Evolutionary conservation across 2,329 filamentous ascomycete species (phyloP).

Genomic region (Penicillium nordicum): DNA sequence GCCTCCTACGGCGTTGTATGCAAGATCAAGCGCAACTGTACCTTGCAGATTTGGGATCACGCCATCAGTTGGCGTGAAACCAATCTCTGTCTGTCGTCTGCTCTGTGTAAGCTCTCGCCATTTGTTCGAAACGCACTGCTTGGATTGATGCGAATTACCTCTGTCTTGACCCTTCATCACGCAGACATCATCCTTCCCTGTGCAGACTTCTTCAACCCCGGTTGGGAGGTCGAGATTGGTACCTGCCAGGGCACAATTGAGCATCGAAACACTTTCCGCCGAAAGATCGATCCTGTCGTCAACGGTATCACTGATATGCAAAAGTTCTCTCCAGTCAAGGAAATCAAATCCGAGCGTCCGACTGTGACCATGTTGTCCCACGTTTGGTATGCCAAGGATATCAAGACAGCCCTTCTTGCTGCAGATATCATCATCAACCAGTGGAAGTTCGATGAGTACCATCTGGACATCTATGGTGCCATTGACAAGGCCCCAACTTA

Average conservation of each 20-base stretch:
- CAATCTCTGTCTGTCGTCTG: constrained; percentile 50
- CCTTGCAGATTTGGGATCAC: constrained; percentile 63
- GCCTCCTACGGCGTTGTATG: constrained; percentile 61
- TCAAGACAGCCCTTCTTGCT: constrained; percentile 61
- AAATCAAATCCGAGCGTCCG: constrained; percentile 56
- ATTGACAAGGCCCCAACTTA: constrained; percentile 62
- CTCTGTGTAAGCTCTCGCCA: constrained; percentile 48
- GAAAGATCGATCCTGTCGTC: constrained; percentile 63
- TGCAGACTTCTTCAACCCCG: constrained; percentile 61
- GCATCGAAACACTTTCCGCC: constrained; percentile 55
- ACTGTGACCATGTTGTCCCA: constrained; percentile 66
- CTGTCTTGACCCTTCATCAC: constrained; percentile 50
- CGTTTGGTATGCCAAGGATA: constrained; percentile 54
- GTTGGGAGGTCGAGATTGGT: constrained; percentile 62
- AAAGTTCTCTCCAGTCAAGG: constrained; percentile 58
- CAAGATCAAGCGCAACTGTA: constrained; percentile 59
- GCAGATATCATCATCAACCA: constrained; percentile 64
- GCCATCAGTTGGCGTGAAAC: constrained; percentile 60
- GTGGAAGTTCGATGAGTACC: constrained; percentile 64
- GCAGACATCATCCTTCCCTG: constrained; percentile 60
- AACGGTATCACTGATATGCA: constrained; percentile 65
- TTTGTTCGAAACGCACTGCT: constrained; percentile 51
- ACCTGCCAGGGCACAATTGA: constrained; percentile 56
- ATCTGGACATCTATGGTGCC: constrained; percentile 61
- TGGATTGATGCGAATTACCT: constrained; percentile 48